phyloP scores from a whole-genome alignment of 1,139 yeast genomes.

The Blastobotrys buckinghamii region DNA sequence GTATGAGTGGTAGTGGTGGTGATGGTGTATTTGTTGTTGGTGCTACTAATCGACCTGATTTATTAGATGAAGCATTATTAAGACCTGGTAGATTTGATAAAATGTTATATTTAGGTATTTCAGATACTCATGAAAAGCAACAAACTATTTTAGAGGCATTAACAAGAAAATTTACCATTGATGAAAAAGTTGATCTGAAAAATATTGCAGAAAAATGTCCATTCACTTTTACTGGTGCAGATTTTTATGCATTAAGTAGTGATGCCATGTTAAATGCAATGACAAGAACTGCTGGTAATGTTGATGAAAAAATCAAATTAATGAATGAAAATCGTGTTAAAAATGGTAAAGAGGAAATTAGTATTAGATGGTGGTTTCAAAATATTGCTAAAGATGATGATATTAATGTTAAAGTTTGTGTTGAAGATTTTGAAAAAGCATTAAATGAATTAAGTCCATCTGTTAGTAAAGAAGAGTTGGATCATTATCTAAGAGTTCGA shows the following conservation, averaged over 20 bases:
- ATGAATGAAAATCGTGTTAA: slow-evolving; percentile 43
- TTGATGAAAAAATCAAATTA: slow-evolving; percentile 56
- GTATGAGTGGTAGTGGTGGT: slow-evolving; percentile 81
- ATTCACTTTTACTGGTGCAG: slow-evolving; percentile 93
- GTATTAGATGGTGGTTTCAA: slow-evolving; percentile 90
- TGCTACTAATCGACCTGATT: slow-evolving; percentile 93
- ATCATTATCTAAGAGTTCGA: slow-evolving; percentile 72
- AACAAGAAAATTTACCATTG: slow-evolving; percentile 70
- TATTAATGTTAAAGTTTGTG: slow-evolving; percentile 58
- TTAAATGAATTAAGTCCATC: slow-evolving; percentile 69
- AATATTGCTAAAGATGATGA: slow-evolving; percentile 66
- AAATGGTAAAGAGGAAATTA: slow-evolving; percentile 33
- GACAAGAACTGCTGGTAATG: slow-evolving; percentile 77
- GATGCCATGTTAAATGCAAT: slow-evolving; percentile 95
- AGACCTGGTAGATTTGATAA: slow-evolving; percentile 97
- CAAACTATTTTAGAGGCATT: slow-evolving; percentile 79
- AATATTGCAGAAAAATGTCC: slow-evolving; percentile 70
- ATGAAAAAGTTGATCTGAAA: slow-evolving; percentile 52
- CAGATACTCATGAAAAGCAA: slow-evolving; percentile 89
- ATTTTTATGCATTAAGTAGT: slow-evolving; percentile 89
- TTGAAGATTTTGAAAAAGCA: slow-evolving; percentile 72
- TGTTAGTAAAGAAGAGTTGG: slow-evolving; percentile 81
- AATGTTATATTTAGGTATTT: slow-evolving; percentile 85
- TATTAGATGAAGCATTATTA: slow-evolving; percentile 84
- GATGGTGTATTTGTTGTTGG: slow-evolving; percentile 97